These are phyloP conservation scores for Vairimorpha ceranae DNA, from an alignment of 371 early-diverging fungal genomes.

Conservation along the genomic window DNA sequence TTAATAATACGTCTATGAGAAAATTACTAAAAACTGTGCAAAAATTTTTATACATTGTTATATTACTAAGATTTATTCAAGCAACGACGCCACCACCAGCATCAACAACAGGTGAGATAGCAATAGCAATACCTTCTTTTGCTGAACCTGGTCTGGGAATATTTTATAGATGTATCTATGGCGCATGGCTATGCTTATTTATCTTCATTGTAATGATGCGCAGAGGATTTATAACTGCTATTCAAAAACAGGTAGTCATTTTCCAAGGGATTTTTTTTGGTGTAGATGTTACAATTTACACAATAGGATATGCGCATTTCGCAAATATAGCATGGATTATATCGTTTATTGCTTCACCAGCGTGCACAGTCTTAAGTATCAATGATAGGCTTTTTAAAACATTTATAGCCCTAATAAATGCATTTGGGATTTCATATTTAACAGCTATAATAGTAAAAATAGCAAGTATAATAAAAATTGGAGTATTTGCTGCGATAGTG, in stretches of 20 bases:
- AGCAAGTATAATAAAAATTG: background rate
- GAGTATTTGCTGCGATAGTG: background rate
- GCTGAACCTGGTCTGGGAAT: background rate
- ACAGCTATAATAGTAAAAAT: background rate
- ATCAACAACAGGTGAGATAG: background rate
- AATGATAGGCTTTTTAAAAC: background rate
- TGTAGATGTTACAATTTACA: background rate
- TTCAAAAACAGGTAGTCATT: background rate
- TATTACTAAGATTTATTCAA: no score
- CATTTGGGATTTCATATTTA: background rate
- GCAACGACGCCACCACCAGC: background rate
- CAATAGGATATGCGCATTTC: background rate
- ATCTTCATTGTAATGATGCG: background rate
- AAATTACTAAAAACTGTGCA: no score
- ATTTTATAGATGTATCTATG: background rate
- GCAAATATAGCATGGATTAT: background rate
- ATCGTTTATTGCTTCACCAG: background rate
- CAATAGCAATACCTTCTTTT: background rate
- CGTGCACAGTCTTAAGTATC: background rate
- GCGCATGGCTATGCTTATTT: background rate
- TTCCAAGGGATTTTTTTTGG: slow-evolving; percentile 6
- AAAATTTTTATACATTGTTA: no score
- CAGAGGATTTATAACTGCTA: background rate
- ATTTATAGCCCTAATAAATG: background rate
- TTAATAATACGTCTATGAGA: no score